Conservation (phyloP, 1,139 yeast species). For the Candida tetrigidarum region DNA sequence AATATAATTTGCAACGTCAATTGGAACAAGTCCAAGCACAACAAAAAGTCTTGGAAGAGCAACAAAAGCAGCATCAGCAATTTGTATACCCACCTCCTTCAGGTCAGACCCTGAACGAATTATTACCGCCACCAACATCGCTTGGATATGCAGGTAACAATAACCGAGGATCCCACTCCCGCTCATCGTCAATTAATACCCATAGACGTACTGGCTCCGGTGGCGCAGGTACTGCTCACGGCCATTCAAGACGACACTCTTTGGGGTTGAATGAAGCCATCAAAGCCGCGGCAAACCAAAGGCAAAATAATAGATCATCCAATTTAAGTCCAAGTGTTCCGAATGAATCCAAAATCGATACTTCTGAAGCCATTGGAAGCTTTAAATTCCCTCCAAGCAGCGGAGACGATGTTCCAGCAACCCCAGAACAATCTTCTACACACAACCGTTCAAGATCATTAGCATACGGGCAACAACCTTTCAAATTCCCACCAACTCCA, state of each 20-base stretch:
- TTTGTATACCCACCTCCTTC: slow-evolving; percentile 23
- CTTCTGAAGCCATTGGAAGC: slow-evolving; percentile 29
- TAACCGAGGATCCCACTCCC: slow-evolving; percentile 34
- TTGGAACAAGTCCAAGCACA: slow-evolving; percentile 90
- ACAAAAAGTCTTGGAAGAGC: slow-evolving; percentile 82
- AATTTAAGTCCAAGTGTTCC: slow-evolving; percentile 42
- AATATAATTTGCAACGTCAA: slow-evolving; percentile 90
- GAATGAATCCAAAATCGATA: slow-evolving; percentile 9
- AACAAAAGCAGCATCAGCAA: slow-evolving; percentile 51
- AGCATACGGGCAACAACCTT: slow-evolving; percentile 50
- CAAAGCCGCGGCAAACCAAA: slow-evolving; percentile 88
- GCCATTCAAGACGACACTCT: slow-evolving; percentile 92
- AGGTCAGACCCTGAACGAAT: slow-evolving; percentile 18
- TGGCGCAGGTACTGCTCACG: slow-evolving; percentile 30
- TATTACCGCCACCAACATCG: slow-evolving; percentile 33
- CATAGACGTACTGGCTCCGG: slow-evolving; percentile 46
- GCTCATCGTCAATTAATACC: slow-evolving; percentile 37
- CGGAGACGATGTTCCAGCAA: slow-evolving; percentile 17
- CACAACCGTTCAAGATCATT: slow-evolving; percentile 42
- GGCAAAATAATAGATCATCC: slow-evolving; percentile 53
- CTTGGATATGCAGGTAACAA: slow-evolving; percentile 18
- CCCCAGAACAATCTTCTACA: slow-evolving; percentile 22
- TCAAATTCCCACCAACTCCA: slow-evolving; percentile 40
- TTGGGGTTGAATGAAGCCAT: slow-evolving; percentile 95
- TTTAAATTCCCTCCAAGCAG: slow-evolving; percentile 38